Percentiles rank a stretch among this genome's conserved stretches.
Evolutionary conservation across 2,329 filamentous ascomycete species (phyloP).

Genomic region (Penicillium freii): DNA sequence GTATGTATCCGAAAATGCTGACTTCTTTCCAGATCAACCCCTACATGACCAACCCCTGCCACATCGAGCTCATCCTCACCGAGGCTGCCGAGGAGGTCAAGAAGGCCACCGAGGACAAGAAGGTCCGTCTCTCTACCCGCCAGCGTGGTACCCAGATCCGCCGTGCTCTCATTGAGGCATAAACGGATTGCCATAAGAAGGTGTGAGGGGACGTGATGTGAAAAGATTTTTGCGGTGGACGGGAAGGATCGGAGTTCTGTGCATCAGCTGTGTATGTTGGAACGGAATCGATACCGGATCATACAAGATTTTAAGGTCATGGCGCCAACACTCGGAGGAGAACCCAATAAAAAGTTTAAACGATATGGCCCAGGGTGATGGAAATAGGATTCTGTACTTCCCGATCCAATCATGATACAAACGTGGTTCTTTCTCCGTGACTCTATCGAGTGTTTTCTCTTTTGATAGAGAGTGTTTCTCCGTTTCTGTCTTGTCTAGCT

Average conservation of each 20-base stretch:
- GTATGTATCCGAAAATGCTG: background rate
- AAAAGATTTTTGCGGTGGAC: conserved; percentile 31
- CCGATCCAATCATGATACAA: conserved; percentile 29
- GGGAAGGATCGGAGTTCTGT: conserved; percentile 40
- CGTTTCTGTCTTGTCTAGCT: conserved; percentile 1
- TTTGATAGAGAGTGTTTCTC: conserved; percentile 2
- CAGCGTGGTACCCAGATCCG: conserved; percentile 74
- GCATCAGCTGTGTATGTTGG: conserved; percentile 27
- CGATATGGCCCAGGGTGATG: conserved; percentile 24
- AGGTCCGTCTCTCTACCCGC: conserved; percentile 77
- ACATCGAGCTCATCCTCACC: conserved; percentile 99
- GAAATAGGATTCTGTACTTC: conserved; percentile 26
- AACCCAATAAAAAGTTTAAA: conserved; percentile 33
- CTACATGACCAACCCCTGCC: conserved; percentile 99
- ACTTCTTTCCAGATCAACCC: conserved; percentile 80
- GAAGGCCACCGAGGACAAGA: conserved; percentile 69
- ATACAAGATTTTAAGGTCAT: conserved; percentile 30
- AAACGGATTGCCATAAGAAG: conserved; percentile 36
- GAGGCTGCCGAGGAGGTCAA: conserved; percentile 94
- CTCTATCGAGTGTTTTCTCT: conserved; percentile 5
- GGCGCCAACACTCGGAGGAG: conserved; percentile 27
- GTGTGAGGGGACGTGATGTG: conserved; percentile 27
- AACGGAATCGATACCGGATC: conserved; percentile 31
- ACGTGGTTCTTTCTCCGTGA: conserved; percentile 26
- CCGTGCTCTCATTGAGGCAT: conserved; percentile 60